Base-by-base conservation (phyloP, 2,329 filamentous ascomycete species). In the Aspergillus terreus region DNA sequence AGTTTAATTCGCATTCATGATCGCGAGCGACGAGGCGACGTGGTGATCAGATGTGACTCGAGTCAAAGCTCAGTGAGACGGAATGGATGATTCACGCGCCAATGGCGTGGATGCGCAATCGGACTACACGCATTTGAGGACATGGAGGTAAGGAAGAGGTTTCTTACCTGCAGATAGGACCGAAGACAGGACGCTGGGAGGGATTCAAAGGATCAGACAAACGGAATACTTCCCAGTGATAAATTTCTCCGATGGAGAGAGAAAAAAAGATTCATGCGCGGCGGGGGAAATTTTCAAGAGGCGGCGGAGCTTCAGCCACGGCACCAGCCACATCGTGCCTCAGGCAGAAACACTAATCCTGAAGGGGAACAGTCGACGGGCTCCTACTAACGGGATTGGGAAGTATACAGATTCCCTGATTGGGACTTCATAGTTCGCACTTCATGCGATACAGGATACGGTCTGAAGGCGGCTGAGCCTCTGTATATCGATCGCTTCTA, bases 231-330 rank as follows among this genome's bases (percentile, higher is more conserved):
- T 38, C 35, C 14, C 35, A 17, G 15, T 38, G 35, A 17, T 6
- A 17, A n/a, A n/a, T n/a, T 45, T 48, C 36, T 53, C 44, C 35
- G 45, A 46, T 42, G 40, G 33, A 46, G 23, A 30, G 38, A 33
- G n/a, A 38, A 49, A 45, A 44, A 44, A 44, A 47, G 51, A 50
- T 27, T 42, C 41, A 52, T 53, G 50, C 47, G 42, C 49, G 41
- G 55, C 47, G 50, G 51, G 51, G 47, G 51, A 56, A 56, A 53
- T 56, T 56, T 54, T 55, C 53, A 50, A 19, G 35, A 27, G 25
- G 23, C 41, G 25, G 42, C 33, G 41, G 54, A 56, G 51, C 54
- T 53, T 46, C 51, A 55, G 50, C 44, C 53, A 47, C 45, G 1
- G 5, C 2, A 19, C 19, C 40, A 42, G 40, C 15, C 40, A 42